Base-by-base conservation (phyloP, 1,284 basidiomycete genomes). In the Paramarasmius palmivorus region DNA sequence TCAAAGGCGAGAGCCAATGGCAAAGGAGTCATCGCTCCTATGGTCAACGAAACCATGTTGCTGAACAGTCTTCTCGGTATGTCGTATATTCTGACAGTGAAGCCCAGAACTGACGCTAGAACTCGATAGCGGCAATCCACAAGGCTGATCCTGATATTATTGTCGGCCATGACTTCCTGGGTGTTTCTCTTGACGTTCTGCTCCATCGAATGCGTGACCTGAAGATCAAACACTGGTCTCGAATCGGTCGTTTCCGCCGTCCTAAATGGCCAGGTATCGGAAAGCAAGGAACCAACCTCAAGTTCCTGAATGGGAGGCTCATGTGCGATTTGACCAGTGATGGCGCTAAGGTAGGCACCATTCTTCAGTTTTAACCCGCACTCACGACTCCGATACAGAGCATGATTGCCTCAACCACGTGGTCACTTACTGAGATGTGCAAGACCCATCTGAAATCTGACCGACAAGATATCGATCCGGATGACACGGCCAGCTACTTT, bases 391-490 rank as follows among this genome's bases (percentile, higher is more conserved):
- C 2, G 12, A 17, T 58, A 2, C 34, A 94, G 92, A 87, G 89
- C 36, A 95, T 96, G 92, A 96, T 98, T 63, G 74, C 86, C 17
- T 99, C 93, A 10, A 97, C 90, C 23, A 98, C 96, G 0, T 99
- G 97, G 97, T 97, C 95, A 2, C 75, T 99, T 53, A 95, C 93
- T 8, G 97, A 99, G 71, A 98, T 98, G 93, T 93, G 91, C 71
- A 83, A 81, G 58, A 93, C 94, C 0, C 92, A 97, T 67, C 83
- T 99, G 60, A 89, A 91, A 59, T 82, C 83, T 55, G 85, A 89
- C 49, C 78, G 95, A 38, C 89, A 96, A 66, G 95, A 97, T 60
- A 95, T 98, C 57, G 96, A 99, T 65, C 91, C 95, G 0, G 96
- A 98, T 60, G 96, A 99, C 63, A 95, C 93, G 0, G 86, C 93